Percentiles rank a stretch among this genome's conserved stretches.
Evolutionary conservation across 768 basidiomycete species (phyloP).

Genomic region (Austroboletus eburneus): DNA sequence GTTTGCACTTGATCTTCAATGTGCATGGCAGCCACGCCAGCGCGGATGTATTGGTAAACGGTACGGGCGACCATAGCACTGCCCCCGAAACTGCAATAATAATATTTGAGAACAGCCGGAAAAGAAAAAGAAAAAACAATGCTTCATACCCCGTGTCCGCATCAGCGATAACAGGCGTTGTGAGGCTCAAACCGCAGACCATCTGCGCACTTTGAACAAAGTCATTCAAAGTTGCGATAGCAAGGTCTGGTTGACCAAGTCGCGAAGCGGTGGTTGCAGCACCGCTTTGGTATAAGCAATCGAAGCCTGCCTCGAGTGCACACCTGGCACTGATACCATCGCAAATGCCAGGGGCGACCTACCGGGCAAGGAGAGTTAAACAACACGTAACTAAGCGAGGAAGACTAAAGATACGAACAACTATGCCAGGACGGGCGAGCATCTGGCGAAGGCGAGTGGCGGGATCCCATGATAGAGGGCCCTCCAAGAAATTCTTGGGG

Average conservation of each 20-base stretch:
- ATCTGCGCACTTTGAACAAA: constrained; percentile 69
- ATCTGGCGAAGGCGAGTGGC: constrained; percentile 69
- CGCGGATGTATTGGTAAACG: constrained; percentile 62
- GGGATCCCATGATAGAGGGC: constrained; percentile 63
- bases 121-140: not conserved
- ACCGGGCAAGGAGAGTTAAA: constrained; percentile 1
- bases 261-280: constrained; percentile 79
- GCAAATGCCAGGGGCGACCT: constrained; percentile 77
- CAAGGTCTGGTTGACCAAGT: constrained; percentile 73
- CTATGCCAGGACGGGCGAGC: constrained; percentile 69
- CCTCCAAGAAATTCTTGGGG: constrained; percentile 63
- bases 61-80: constrained; percentile 74
- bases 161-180: constrained; percentile 71
- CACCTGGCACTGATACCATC: constrained; percentile 79
- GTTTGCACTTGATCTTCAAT: constrained; percentile 84
- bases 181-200: constrained; percentile 63
- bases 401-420: constrained; percentile 42
- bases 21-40: constrained; percentile 71
- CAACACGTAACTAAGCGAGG: not conserved
- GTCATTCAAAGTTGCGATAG: constrained; percentile 74
- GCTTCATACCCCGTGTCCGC: constrained; percentile 64
- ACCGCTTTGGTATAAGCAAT: constrained; percentile 76
- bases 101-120: constrained; percentile 5
- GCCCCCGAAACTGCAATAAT: constrained; percentile 52
- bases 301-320: constrained; percentile 75